These are phyloP conservation scores for Exophiala phaeomuriformis DNA, from an alignment of 2,329 filamentous ascomycete genomes.

Conservation along the genomic window DNA sequence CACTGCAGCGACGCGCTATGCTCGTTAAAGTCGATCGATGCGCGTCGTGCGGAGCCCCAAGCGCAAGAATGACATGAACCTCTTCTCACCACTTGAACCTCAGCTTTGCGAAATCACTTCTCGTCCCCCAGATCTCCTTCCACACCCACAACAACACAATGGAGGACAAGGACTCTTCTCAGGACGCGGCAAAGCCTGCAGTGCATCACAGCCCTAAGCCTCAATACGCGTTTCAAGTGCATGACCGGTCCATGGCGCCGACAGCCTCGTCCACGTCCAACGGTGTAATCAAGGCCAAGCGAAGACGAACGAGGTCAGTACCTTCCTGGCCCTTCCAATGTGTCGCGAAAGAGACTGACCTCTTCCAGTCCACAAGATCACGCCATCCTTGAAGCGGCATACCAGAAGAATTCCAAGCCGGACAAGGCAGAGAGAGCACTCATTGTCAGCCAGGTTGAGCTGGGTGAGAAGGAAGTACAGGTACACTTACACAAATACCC, in stretches of 20 bases:
- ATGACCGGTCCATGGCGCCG: constrained; percentile 5
- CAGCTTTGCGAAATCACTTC: constrained; percentile 2
- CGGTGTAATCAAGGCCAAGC: constrained; percentile 16
- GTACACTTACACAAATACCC: constrained; percentile 41
- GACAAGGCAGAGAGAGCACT: constrained; percentile 80
- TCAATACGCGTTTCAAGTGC: constrained; percentile 12
- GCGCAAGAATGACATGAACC: constrained; percentile 6
- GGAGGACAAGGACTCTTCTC: constrained; percentile 4
- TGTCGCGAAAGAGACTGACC: neutral
- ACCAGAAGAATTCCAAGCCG: constrained; percentile 76
- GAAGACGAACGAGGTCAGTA: constrained; percentile 24
- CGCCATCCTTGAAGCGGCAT: constrained; percentile 77
- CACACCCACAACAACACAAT: constrained; percentile 7
- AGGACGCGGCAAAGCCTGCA: neutral
- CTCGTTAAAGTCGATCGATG: neutral
- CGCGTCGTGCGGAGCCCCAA: constrained; percentile 1
- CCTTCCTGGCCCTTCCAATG: neutral
- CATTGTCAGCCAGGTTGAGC: constrained; percentile 75
- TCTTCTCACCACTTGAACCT: constrained; percentile 2
- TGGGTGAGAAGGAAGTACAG: constrained; percentile 95
- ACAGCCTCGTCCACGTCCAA: neutral
- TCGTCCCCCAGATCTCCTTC: neutral
- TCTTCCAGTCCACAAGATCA: constrained; percentile 72
- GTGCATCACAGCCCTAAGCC: neutral
- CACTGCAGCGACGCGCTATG: neutral